These are phyloP conservation scores for Schizosaccharomyces versatilis DNA, from an alignment of 1,139 yeast genomes.

Conservation along the genomic window DNA sequence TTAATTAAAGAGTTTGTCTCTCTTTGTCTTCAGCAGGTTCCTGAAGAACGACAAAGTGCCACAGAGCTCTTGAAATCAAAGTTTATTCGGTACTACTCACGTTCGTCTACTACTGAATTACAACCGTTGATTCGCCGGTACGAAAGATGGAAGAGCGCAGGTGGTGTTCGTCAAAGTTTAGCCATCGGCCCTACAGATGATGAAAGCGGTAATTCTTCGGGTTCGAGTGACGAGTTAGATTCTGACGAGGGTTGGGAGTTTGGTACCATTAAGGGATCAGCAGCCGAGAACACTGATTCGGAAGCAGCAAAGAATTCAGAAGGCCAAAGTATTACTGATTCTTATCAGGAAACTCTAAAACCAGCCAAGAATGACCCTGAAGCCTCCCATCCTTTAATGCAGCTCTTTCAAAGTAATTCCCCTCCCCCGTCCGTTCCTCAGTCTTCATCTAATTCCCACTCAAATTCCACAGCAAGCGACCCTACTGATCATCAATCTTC, in stretches of 20 bases:
- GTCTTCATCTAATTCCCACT: not conserved
- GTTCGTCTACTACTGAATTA: constrained; percentile 35
- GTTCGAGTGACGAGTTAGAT: not conserved
- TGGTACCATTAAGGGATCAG: not conserved
- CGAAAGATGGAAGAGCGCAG: constrained; percentile 41
- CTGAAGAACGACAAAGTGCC: constrained; percentile 69
- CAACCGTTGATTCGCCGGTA: constrained; percentile 67
- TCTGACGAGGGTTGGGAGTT: constrained; percentile 1
- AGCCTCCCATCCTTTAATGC: not conserved
- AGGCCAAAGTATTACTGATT: too few species aligned
- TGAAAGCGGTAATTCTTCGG: not conserved
- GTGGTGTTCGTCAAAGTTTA: constrained; percentile 15
- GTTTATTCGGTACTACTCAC: constrained; percentile 42
- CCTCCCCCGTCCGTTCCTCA: not conserved
- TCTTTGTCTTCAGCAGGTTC: constrained; percentile 76
- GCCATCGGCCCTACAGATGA: not conserved
- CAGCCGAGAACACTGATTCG: too few species aligned
- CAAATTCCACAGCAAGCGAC: not conserved
- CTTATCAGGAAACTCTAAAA: too few species aligned
- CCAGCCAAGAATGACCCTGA: not conserved
- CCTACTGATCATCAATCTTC: not conserved
- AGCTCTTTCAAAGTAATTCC: not conserved
- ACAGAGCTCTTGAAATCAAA: constrained; percentile 60
- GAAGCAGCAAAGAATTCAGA: too few species aligned
- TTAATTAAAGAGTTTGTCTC: constrained; percentile 74